A percentile compares a stretch with the other conserved stretches of the same genome.
Evolutionary conservation across 495 filamentous ascomycete genomes (phyloP).

Genomic region (Hypomontagnella submonticulosa): DNA sequence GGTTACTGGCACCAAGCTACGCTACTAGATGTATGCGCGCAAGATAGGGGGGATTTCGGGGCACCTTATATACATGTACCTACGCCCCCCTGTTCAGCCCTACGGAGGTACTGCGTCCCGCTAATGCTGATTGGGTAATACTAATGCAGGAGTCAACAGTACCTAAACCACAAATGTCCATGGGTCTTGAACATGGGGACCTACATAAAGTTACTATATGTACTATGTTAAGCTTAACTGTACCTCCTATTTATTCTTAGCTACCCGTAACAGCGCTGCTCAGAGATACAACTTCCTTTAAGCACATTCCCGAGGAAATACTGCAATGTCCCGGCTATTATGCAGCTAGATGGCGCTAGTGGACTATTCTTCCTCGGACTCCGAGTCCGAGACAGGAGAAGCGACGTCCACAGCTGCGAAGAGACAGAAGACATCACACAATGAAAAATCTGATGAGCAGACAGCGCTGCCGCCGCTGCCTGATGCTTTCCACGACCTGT

Average conservation of each 20-base stretch:
- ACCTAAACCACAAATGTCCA: not conserved
- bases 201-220: not conserved
- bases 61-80: not conserved
- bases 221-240: not conserved
- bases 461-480: slow-evolving; percentile 80
- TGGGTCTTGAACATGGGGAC: slow-evolving; percentile 4
- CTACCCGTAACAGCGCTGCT: too few species aligned
- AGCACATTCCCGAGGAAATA: too few species aligned
- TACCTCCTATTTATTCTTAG: too few species aligned
- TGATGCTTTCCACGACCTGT: slow-evolving; percentile 84
- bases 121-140: slow-evolving; percentile 27
- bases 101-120: slow-evolving; percentile 2
- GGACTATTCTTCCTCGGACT: slow-evolving; percentile 75
- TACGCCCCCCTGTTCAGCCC: slow-evolving; percentile 28
- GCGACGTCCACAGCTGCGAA: slow-evolving; percentile 29
- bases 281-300: too few species aligned
- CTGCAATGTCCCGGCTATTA: not conserved
- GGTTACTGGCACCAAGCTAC: not conserved
- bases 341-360: slow-evolving; percentile 70
- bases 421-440: slow-evolving; percentile 42
- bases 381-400: slow-evolving; percentile 58
- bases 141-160: not conserved
- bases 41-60: not conserved
- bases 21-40: not conserved
- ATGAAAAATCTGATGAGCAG: slow-evolving; percentile 31